Base-by-base conservation (phyloP, 2,329 filamentous ascomycete genomes). In the Penicillium fuscoglaucum region DNA sequence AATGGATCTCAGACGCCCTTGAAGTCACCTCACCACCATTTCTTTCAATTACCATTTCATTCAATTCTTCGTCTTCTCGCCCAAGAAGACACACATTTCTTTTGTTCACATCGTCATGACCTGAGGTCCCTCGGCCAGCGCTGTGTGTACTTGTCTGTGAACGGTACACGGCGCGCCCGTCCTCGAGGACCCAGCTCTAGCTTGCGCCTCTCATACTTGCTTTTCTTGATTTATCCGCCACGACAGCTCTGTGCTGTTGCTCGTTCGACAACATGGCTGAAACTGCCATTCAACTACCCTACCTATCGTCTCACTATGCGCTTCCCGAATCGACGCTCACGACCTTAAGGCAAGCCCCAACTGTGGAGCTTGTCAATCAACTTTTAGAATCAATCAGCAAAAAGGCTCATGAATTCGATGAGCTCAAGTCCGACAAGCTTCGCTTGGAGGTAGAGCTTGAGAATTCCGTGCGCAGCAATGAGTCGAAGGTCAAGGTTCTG, bases 381-480 rank as follows among this genome's bases (percentile, higher is more conserved):
- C 82, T 99, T 52, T 83, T 99, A 41, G 82, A 85, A 61, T 88
- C 90, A 28, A 85, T 98, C 53, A 84, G 88, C 26, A 79, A 81
- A 31, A 96, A 95, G 74, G 91, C 90, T 37, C 90, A 88, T 68
- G 91, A 96, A 69, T 88, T 86, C 68, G 91, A 96, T 72, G 84
- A 87, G 40, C 79, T 96, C 41, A 91, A 89, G 68, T 88, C 93
- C 10, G 90, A 96, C 64, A 98, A 97, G 78, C 83, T 97, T 45
- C 88, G 91, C 66, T 81, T 90, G 46, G 91, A 96, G 69, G 95
- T 99, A 45, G 93, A 98, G 79, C 84, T 98, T 8, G 95, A 99
- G 74, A 95, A 91, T 75, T 89, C 89, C 19, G 88, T 96, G 48
- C 88, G 92, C 67, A 90, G 85, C 64, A 88, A 89, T 59, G 93